Percentiles rank a stretch among this genome's conserved stretches.
These are phyloP conservation scores for Ogataea polymorpha DNA, from an alignment of 805 yeast genomes.

Conservation along the genomic window DNA sequence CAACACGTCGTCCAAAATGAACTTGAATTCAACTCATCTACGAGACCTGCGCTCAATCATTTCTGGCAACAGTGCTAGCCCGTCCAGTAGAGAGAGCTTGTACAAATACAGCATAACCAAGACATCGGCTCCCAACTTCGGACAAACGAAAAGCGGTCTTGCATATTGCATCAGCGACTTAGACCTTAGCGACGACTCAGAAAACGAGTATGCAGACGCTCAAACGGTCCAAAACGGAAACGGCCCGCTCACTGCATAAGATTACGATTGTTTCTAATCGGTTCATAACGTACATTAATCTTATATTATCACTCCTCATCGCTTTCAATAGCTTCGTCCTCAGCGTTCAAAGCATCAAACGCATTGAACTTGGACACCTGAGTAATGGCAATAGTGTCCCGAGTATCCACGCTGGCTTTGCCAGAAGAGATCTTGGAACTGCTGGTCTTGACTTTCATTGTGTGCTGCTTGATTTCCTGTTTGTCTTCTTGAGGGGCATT, in stretches of 20 bases:
- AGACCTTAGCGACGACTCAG: slow-evolving; percentile 21
- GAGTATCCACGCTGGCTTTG: slow-evolving; percentile 61
- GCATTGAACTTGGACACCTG: slow-evolving; percentile 71
- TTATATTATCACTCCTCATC: slow-evolving; percentile 22
- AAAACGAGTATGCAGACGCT: slow-evolving; percentile 5
- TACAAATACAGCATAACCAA: slow-evolving; percentile 8
- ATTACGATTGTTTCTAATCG: slow-evolving; percentile 1
- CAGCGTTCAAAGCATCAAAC: slow-evolving; percentile 69
- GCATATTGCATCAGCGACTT: slow-evolving; percentile 22
- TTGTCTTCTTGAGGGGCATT: slow-evolving; percentile 48
- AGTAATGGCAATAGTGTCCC: slow-evolving; percentile 67
- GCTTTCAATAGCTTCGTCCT: slow-evolving; percentile 36
- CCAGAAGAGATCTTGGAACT: slow-evolving; percentile 72
- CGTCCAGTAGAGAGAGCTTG: slow-evolving; percentile 9
- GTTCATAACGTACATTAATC: slow-evolving; percentile 14
- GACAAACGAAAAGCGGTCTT: slow-evolving; percentile 17
- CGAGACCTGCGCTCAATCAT: slow-evolving; percentile 37
- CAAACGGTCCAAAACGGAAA: slow-evolving; percentile 4
- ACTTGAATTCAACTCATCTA: slow-evolving; percentile 32
- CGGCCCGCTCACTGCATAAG: slow-evolving; percentile 4
- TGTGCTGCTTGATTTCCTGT: slow-evolving; percentile 42
- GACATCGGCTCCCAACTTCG: slow-evolving; percentile 8
- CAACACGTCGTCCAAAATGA: slow-evolving; percentile 13
- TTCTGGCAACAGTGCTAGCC: slow-evolving; percentile 8
- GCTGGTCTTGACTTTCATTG: slow-evolving; percentile 62